phyloP scores from a whole-genome alignment of 305 asterid species.

The Fraxinus sp. region DNA sequence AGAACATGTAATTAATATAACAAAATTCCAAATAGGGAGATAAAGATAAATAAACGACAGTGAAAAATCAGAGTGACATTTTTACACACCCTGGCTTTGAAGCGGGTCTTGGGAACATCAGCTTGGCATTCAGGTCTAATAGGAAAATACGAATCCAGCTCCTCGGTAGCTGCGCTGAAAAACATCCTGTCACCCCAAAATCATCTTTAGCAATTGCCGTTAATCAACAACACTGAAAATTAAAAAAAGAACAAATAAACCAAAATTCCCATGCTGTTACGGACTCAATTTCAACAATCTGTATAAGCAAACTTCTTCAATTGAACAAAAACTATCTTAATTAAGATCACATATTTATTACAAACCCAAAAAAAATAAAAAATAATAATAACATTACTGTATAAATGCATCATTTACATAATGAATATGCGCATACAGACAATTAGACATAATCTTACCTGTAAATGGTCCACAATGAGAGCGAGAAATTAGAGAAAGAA shows the following conservation, averaged over 20 bases:
- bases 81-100: conserved; percentile 72
- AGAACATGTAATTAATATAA: neutral
- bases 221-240: conserved; percentile 3
- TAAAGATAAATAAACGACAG: conserved; percentile 5
- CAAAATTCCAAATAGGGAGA: neutral
- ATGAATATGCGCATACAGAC: neutral
- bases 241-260: neutral
- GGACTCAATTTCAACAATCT: conserved; percentile 20
- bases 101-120: conserved; percentile 78
- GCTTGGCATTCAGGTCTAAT: conserved; percentile 74
- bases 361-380: neutral
- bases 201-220: conserved; percentile 18
- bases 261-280: conserved; percentile 3
- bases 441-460: neutral
- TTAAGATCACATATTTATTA: neutral
- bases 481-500: no score
- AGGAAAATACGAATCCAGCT: conserved; percentile 79
- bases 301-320: conserved; percentile 9
- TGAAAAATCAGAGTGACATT: neutral
- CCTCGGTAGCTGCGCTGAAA: conserved; percentile 54
- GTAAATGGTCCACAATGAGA: neutral
- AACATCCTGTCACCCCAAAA: conserved; percentile 41
- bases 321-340: neutral
- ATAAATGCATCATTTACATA: neutral
- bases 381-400: neutral